These are phyloP conservation scores for Cercospora sp. DNA, from an alignment of 2,329 filamentous ascomycete genomes.

Conservation along the genomic window DNA sequence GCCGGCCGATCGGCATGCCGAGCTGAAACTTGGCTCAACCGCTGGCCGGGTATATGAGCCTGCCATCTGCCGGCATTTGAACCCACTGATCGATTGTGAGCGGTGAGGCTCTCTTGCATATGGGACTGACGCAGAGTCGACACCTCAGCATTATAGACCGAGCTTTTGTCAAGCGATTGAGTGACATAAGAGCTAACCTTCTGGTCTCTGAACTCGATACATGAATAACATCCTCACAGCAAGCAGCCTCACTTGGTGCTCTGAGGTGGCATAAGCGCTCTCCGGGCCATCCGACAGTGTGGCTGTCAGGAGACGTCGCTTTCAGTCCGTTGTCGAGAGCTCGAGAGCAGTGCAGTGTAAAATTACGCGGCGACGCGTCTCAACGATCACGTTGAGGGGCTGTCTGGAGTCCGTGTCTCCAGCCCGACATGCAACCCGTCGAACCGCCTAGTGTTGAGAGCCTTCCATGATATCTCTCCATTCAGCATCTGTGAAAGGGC, in stretches of 20 bases:
- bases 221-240: not conserved
- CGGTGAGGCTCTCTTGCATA: not conserved
- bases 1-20: slow-evolving; percentile 1
- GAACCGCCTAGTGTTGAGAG: not conserved
- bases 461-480: not conserved
- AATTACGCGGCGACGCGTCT: not conserved
- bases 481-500: not conserved
- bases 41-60: not conserved
- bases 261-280: not conserved
- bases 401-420: not conserved
- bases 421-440: not conserved
- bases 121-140: not conserved
- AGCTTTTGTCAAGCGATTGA: not conserved
- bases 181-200: not conserved
- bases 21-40: not conserved
- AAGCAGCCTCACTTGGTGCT: not conserved
- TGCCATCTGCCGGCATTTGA: not conserved
- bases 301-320: not conserved
- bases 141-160: not conserved
- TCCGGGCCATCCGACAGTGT: not conserved
- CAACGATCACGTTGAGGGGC: not conserved
- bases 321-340: not conserved
- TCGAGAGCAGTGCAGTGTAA: not conserved
- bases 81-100: not conserved
- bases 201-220: not conserved